These are phyloP conservation scores for Acephala macrosclerotiorum DNA, from an alignment of 2,329 filamentous ascomycete species.

Conservation along the genomic window DNA sequence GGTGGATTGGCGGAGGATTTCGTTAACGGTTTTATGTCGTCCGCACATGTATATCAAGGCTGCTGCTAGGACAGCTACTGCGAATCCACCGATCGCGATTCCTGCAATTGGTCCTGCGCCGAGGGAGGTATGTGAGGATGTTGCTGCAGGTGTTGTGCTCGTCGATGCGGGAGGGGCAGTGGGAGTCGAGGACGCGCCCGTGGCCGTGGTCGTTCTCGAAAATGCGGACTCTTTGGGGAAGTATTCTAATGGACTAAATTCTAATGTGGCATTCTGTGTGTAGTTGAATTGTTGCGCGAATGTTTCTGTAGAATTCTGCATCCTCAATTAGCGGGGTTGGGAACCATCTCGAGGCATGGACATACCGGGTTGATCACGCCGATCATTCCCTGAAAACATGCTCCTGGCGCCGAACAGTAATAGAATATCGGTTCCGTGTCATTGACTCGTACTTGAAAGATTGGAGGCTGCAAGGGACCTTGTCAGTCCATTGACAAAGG, in stretches of 20 bases:
- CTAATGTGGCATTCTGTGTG: conserved; percentile 56
- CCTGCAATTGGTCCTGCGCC: conserved; percentile 56
- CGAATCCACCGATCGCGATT: conserved; percentile 57
- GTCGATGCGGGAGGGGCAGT: conserved; percentile 15
- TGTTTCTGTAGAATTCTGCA: conserved; percentile 55
- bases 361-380: conserved; percentile 76
- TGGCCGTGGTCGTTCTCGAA: conserved; percentile 17
- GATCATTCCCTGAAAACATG: conserved; percentile 76
- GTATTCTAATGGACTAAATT: conserved; percentile 62
- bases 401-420: conserved; percentile 73
- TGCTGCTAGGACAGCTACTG: conserved; percentile 52
- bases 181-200: conserved; percentile 12
- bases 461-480: conserved; percentile 43
- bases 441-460: conserved; percentile 58
- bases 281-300: conserved; percentile 55
- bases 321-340: not conserved
- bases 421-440: conserved; percentile 71
- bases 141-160: conserved; percentile 6
- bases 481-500: conserved; percentile 13
- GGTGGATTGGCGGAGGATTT: conserved; percentile 25
- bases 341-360: not conserved
- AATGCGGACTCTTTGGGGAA: conserved; percentile 55
- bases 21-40: conserved; percentile 33
- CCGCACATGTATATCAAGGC: conserved; percentile 57
- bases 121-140: conserved; percentile 10